These are phyloP conservation scores for Aureobasidium musti DNA, from an alignment of 2,329 filamentous ascomycete species.

Conservation along the genomic window DNA sequence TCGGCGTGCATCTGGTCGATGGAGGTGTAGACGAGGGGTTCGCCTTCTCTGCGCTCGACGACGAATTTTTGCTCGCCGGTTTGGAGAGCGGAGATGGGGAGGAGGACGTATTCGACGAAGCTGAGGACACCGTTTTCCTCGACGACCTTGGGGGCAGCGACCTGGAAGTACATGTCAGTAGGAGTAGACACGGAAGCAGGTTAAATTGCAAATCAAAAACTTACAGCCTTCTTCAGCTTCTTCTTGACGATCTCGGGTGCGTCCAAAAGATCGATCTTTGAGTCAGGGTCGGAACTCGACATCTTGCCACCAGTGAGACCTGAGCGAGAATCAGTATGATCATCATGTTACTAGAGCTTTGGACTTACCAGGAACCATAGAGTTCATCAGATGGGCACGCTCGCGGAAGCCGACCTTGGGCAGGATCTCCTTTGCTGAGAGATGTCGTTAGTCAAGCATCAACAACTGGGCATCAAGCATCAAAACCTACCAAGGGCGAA, in stretches of 20 bases:
- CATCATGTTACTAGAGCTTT: background rate
- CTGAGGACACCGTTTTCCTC: constrained; percentile 86
- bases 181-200: no score
- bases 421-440: constrained; percentile 2
- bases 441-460: background rate
- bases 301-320: constrained; percentile 72
- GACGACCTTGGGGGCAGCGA: constrained; percentile 70
- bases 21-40: constrained; percentile 76
- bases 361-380: background rate
- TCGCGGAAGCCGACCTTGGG: constrained; percentile 76
- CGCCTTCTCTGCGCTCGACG: constrained; percentile 65
- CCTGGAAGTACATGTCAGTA: no score
- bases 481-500: constrained; percentile 81
- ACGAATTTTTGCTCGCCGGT: constrained; percentile 61
- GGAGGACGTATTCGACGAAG: constrained; percentile 82
- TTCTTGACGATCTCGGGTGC: constrained; percentile 69
- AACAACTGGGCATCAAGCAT: constrained; percentile 57
- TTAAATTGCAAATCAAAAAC: background rate
- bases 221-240: constrained; percentile 76
- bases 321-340: background rate
- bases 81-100: constrained; percentile 69
- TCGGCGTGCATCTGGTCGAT: constrained; percentile 63
- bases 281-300: constrained; percentile 67
- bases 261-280: constrained; percentile 85
- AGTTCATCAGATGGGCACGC: constrained; percentile 72